These are phyloP conservation scores for Picea engelmannii DNA, from an alignment of 83 land plant species.

Conservation along the genomic window DNA sequence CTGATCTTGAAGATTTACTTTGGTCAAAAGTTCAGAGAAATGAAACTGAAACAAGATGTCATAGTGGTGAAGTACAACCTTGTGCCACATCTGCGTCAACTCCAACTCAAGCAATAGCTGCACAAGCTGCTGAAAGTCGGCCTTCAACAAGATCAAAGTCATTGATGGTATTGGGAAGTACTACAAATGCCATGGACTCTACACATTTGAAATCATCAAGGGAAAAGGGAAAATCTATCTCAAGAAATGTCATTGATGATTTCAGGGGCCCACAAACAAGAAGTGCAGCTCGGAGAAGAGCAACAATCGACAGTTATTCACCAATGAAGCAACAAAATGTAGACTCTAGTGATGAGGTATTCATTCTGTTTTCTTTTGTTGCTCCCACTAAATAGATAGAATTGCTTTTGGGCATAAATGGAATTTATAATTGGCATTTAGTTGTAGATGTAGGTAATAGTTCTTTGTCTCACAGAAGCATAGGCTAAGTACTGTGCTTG, in stretches of 20 bases:
- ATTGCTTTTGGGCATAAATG: no score
- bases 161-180: conserved; percentile 53
- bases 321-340: conserved; percentile 53
- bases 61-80: conserved; percentile 44
- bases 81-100: conserved; percentile 28
- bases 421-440: no score
- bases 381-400: no score
- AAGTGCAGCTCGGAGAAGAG: conserved; percentile 87
- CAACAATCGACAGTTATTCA: conserved; percentile 65
- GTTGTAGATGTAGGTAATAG: no score
- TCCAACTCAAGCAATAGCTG: conserved; percentile 52
- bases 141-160: conserved; percentile 81
- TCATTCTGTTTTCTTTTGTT: no score
- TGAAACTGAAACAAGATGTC: conserved; percentile 30
- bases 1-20: conserved; percentile 50
- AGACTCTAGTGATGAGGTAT: conserved; percentile 68
- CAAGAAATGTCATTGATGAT: conserved; percentile 56
- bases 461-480: no score
- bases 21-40: conserved; percentile 55
- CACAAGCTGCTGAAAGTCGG: conserved; percentile 65
- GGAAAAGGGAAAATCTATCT: conserved; percentile 91
- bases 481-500: no score
- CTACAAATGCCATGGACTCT: conserved; percentile 55
- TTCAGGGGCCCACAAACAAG: conserved; percentile 88
- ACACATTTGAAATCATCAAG: conserved; percentile 50